Evolutionary conservation across 352 stramenopile species (phyloP).

Genomic region (Globisporangium megalacanthum): DNA sequence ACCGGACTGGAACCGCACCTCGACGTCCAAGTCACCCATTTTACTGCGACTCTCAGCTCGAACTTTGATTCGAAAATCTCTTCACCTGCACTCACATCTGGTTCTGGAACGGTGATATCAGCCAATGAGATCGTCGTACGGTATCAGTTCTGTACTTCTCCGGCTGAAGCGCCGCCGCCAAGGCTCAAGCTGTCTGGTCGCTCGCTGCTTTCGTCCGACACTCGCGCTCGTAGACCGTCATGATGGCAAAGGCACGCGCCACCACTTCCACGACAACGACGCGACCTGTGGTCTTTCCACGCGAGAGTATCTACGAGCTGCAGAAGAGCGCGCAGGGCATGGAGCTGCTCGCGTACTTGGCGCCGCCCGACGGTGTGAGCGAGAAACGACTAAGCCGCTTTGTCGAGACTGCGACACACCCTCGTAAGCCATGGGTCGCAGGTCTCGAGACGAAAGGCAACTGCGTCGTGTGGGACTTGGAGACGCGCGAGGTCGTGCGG

Average conservation of each 20-base stretch:
- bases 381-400: conserved; percentile 74
- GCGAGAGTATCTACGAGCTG: conserved; percentile 57
- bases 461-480: conserved; percentile 69
- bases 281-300: conserved; percentile 13
- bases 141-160: no score
- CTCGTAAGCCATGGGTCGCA: conserved; percentile 59
- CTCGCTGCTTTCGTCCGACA: no score
- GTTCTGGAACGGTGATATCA: no score
- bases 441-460: conserved; percentile 57
- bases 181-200: no score
- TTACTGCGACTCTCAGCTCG: no score
- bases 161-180: no score
- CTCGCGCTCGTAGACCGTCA: background rate
- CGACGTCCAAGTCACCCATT: no score
- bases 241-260: conserved; percentile 3
- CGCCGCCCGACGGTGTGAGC: conserved; percentile 34
- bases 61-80: no score
- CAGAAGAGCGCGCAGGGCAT: conserved; percentile 44
- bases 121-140: no score
- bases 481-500: conserved; percentile 50
- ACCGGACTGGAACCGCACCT: no score
- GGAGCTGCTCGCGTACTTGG: conserved; percentile 46
- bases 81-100: no score
- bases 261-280: background rate
- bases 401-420: conserved; percentile 58